Evolutionary conservation across 75 land plant genomes (phyloP).

Genomic region (Gnetum montanum): DNA sequence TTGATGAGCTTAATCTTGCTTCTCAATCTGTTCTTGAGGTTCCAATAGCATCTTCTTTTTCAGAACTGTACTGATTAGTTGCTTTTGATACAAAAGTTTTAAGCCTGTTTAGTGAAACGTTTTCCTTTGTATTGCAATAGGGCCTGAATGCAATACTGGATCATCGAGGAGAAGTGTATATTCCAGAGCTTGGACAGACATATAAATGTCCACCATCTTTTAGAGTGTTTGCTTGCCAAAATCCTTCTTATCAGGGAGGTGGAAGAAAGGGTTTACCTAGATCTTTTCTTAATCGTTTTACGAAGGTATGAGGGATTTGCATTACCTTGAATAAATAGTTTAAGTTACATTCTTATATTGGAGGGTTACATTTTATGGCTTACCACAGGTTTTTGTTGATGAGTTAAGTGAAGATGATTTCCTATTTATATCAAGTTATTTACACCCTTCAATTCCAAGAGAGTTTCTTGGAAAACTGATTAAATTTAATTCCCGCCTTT

Average conservation of each 20-base stretch:
- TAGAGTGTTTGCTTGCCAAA: conserved; percentile 96
- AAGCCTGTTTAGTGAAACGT: neutral
- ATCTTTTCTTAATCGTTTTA: conserved; percentile 96
- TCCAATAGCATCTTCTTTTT: neutral
- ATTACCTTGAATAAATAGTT: no score
- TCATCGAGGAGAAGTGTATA: conserved; percentile 94
- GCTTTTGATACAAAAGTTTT: neutral
- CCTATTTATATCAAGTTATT: conserved; percentile 64
- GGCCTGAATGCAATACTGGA: conserved; percentile 96
- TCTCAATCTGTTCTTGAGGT: conserved; percentile 99
- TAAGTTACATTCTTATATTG: no score
- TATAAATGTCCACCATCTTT: conserved; percentile 86
- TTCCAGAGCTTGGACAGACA: conserved; percentile 75
- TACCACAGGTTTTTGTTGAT: conserved; percentile 84
- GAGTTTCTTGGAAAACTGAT: conserved; percentile 56
- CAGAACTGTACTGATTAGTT: neutral
- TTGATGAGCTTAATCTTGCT: conserved; percentile 97
- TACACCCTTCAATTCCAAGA: conserved; percentile 49
- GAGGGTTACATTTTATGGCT: neutral
- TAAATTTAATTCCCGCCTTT: conserved; percentile 55
- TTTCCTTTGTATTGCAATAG: conserved; percentile 16
- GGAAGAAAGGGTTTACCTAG: conserved; percentile 95
- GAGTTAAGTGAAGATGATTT: conserved; percentile 70
- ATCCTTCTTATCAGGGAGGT: conserved; percentile 92
- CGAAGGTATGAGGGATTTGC: conserved; percentile 47